phyloP scores from a whole-genome alignment of 257 asterid species.

The Marsdenia floribunda region DNA sequence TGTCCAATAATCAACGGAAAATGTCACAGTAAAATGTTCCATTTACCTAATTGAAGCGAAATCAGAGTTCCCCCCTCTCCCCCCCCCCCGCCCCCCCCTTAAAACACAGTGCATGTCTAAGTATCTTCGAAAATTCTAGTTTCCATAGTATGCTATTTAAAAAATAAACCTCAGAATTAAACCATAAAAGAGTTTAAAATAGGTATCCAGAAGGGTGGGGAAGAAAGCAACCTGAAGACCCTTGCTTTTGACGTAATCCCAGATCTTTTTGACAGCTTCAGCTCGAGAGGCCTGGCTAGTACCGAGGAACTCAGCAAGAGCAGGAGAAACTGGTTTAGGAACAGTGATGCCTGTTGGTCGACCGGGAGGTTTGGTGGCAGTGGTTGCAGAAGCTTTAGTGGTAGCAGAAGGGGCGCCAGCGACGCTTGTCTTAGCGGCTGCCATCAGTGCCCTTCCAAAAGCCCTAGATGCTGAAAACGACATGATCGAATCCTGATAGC shows the following conservation, averaged over 20 bases:
- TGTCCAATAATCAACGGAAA: neutral
- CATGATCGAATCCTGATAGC: slow-evolving; percentile 15
- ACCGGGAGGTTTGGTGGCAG: slow-evolving; percentile 12
- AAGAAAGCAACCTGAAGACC: slow-evolving; percentile 32
- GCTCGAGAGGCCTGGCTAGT: slow-evolving; percentile 24
- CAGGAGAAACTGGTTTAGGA: slow-evolving; percentile 25
- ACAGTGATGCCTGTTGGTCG: slow-evolving; percentile 16
- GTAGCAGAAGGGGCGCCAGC: neutral
- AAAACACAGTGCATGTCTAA: neutral
- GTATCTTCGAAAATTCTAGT: neutral
- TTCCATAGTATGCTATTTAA: neutral
- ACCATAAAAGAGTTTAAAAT: neutral
- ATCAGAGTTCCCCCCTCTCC: too few species aligned
- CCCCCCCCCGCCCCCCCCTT: too few species aligned
- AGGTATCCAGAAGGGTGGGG: neutral
- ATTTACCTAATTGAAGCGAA: neutral
- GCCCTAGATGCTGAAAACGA: slow-evolving; percentile 32
- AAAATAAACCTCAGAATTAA: too few species aligned
- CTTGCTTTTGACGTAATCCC: slow-evolving; percentile 34
- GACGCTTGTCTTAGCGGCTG: slow-evolving; percentile 38
- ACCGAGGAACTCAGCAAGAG: slow-evolving; percentile 28
- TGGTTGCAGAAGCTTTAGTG: slow-evolving; percentile 13
- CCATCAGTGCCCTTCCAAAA: slow-evolving; percentile 43
- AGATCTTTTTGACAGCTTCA: slow-evolving; percentile 30
- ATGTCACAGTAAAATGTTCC: neutral